These are phyloP conservation scores for Entonaema liquescens DNA, from an alignment of 495 filamentous ascomycete genomes.

Conservation along the genomic window DNA sequence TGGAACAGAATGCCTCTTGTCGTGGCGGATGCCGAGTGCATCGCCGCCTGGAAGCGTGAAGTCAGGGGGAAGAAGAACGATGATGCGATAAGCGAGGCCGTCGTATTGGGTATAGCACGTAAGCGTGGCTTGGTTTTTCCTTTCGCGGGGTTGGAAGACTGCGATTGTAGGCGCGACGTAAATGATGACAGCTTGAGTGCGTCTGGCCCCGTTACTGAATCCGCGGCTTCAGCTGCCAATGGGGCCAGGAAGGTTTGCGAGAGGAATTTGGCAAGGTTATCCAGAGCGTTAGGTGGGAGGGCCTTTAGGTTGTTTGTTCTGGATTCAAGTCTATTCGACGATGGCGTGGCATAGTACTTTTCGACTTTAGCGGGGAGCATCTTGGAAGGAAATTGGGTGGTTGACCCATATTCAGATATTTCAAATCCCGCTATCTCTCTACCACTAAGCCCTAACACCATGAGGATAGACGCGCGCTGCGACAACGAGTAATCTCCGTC, in stretches of 20 bases:
- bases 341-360: constrained; percentile 50
- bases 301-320: constrained; percentile 51
- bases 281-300: constrained; percentile 66
- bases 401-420: constrained; percentile 62
- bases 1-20: constrained; percentile 63
- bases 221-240: constrained; percentile 75
- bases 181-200: constrained; percentile 76
- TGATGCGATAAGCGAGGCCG: constrained; percentile 74
- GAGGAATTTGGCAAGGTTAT: constrained; percentile 67
- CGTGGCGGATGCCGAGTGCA: constrained; percentile 53
- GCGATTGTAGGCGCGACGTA: constrained; percentile 51
- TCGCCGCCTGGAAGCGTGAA: constrained; percentile 64
- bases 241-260: constrained; percentile 79
- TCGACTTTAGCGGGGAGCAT: constrained; percentile 68
- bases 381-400: constrained; percentile 74
- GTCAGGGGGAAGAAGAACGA: constrained; percentile 85
- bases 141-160: constrained; percentile 25
- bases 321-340: constrained; percentile 29
- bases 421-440: constrained; percentile 87
- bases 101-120: constrained; percentile 74
- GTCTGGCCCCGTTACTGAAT: constrained; percentile 76
- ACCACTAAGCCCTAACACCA: constrained; percentile 81
- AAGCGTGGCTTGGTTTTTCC: constrained; percentile 58
- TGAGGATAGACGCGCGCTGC: constrained; percentile 82
- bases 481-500: constrained; percentile 88